phyloP scores from a whole-genome alignment of 2,329 filamentous ascomycete genomes.

The Trichophyton rubrum region DNA sequence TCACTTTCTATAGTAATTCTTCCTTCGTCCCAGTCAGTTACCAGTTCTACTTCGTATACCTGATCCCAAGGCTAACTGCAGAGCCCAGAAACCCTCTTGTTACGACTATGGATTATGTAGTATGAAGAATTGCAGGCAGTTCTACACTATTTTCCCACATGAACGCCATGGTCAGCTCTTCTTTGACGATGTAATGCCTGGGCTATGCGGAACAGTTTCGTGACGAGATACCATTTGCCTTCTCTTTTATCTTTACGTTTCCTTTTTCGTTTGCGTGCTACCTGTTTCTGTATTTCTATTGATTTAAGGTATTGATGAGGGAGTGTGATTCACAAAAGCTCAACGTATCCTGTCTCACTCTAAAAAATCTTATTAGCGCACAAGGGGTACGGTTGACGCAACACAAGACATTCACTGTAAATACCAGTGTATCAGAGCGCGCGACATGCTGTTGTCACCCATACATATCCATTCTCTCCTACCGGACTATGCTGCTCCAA shows the following conservation, averaged over 20 bases:
- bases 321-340: neutral
- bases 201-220: neutral
- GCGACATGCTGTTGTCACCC: neutral
- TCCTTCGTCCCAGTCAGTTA: neutral
- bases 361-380: neutral
- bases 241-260: neutral
- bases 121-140: constrained; percentile 5
- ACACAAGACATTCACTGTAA: neutral
- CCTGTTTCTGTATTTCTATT: neutral
- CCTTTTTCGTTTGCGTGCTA: neutral
- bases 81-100: neutral
- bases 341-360: neutral
- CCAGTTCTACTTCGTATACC: neutral
- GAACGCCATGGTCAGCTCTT: neutral
- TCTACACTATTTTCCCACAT: neutral
- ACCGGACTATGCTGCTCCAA: neutral
- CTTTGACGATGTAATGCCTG: constrained; percentile 3
- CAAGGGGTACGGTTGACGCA: neutral
- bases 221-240: neutral
- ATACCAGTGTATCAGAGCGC: neutral
- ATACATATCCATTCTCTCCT: neutral
- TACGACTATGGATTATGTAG: neutral
- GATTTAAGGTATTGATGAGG: neutral
- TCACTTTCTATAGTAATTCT: neutral
- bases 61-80: neutral